Conservation (phyloP, 2,329 filamentous ascomycete species). For the Graphilbum ipis-grandicollis region DNA sequence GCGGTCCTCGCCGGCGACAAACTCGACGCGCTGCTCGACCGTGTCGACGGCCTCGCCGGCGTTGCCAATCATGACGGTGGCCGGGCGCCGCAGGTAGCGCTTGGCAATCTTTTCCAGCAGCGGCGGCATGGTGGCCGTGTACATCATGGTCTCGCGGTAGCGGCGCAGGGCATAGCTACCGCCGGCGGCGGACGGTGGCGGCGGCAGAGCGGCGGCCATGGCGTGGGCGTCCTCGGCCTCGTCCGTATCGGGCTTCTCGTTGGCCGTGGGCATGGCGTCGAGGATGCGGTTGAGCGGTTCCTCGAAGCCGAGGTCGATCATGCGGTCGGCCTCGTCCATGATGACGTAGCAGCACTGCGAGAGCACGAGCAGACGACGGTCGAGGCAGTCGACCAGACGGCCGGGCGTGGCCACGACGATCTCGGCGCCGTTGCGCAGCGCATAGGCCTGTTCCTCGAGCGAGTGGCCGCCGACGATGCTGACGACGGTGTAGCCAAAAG, state of each 20-base stretch:
- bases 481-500: conserved; percentile 84
- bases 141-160: conserved; percentile 99
- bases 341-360: conserved; percentile 97
- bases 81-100: conserved; percentile 84
- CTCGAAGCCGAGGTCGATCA: conserved; percentile 98
- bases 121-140: conserved; percentile 94
- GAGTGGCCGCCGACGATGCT: conserved; percentile 97
- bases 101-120: conserved; percentile 91
- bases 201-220: conserved; percentile 45
- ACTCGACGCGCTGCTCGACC: conserved; percentile 92
- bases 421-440: conserved; percentile 79
- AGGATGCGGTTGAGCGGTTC: conserved; percentile 96
- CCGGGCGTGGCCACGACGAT: conserved; percentile 98
- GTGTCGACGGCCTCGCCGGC: conserved; percentile 92
- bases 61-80: conserved; percentile 88
- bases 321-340: conserved; percentile 98
- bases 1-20: conserved; percentile 80
- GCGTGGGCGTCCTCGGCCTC: conserved; percentile 69
- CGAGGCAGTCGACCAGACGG: conserved; percentile 92
- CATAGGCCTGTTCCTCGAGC: conserved; percentile 83
- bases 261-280: conserved; percentile 76
- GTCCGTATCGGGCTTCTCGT: conserved; percentile 90
- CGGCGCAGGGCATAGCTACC: conserved; percentile 23
- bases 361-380: conserved; percentile 76
- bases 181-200: too few species aligned